Evolutionary conservation across 805 yeast species (phyloP), one percentile per base, ranked within the genome.

Genomic region (Lipomyces lipofer): DNA sequence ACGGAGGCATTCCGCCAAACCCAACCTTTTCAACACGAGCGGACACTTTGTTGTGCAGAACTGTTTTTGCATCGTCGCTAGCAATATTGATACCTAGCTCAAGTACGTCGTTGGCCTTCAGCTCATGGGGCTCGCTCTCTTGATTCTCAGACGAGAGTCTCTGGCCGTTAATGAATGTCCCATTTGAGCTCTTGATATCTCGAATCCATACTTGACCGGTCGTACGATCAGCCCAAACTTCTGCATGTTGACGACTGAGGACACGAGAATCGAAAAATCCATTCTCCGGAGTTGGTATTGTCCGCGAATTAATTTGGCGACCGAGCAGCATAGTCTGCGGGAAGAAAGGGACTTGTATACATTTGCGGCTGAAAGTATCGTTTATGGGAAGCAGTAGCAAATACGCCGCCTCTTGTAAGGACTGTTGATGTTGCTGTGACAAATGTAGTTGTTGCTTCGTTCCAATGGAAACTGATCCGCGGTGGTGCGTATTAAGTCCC

Each of bases 221-320:
- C 24, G 69, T 69, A 15, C 81, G 75, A 62, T 88, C 94, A 33
- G 90, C 81, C 74, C 81, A 88, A 59, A 94, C 73, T 64, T 88
- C 92, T 0, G 99, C 99, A 71, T 94, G 99, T 66, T 88, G 94
- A 61, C 99, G 76, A 17, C 95, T 85, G 43, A 94, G 78, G 9
- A 95, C 98, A 27, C 98, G 76, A 9, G 97, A 88, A 71, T 94
- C 98, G 67, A 94, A 94, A 68, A 80, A 91, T 0, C 98, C 99
- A 68, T 95, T 95, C 33, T 86, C 84, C 1, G 87, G 72, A 27
- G 75, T 72, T 0, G 85, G 85, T 35, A 74, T 71, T 7, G 79
- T 72, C 35, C 75, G 75, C 2, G 87, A 64, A 52, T 73, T 75
- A 75, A 60, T 85, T 44, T 96, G 98, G 51, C 99, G 79, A 1